phyloP scores from a whole-genome alignment of 441 rosid genomes.

The Aquilaria agallochum region DNA sequence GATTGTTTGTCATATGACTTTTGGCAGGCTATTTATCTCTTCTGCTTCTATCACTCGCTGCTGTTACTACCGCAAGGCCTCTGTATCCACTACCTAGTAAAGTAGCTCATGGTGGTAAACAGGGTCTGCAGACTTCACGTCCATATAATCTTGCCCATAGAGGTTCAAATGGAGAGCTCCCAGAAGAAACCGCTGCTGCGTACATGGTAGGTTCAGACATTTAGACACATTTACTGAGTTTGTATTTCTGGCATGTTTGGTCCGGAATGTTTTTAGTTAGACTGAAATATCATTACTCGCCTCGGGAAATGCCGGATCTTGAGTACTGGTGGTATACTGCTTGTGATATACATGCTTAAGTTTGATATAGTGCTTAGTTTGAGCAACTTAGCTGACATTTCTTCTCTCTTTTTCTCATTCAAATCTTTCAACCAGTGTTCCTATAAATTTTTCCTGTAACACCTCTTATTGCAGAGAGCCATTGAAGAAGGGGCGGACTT shows the following conservation, averaged over 20 bases:
- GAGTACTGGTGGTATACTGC: too few species aligned
- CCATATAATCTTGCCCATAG: slow-evolving; percentile 88
- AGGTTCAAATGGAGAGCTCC: slow-evolving; percentile 93
- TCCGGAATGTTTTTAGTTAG: too few species aligned
- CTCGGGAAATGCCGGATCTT: too few species aligned
- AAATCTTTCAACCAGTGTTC: too few species aligned
- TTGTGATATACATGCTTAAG: too few species aligned
- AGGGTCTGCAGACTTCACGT: slow-evolving; percentile 78
- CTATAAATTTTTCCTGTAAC: not conserved
- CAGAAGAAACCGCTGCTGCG: slow-evolving; percentile 93
- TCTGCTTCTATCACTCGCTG: slow-evolving; percentile 37
- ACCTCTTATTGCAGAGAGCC: slow-evolving; percentile 64
- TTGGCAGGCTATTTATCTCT: slow-evolving; percentile 40
- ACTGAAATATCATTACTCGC: too few species aligned
- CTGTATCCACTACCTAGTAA: slow-evolving; percentile 81
- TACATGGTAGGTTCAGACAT: slow-evolving; percentile 45
- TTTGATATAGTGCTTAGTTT: too few species aligned
- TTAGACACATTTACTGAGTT: too few species aligned
- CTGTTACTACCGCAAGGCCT: slow-evolving; percentile 62
- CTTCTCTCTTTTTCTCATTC: too few species aligned
- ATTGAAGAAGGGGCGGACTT: slow-evolving; percentile 94
- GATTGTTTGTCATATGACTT: not conserved
- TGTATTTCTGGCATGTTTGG: too few species aligned
- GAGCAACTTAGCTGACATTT: too few species aligned
- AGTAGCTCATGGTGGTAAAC: slow-evolving; percentile 26